These are phyloP conservation scores for Ochetophila trinervis DNA, from an alignment of 306 rosid species.

Conservation along the genomic window DNA sequence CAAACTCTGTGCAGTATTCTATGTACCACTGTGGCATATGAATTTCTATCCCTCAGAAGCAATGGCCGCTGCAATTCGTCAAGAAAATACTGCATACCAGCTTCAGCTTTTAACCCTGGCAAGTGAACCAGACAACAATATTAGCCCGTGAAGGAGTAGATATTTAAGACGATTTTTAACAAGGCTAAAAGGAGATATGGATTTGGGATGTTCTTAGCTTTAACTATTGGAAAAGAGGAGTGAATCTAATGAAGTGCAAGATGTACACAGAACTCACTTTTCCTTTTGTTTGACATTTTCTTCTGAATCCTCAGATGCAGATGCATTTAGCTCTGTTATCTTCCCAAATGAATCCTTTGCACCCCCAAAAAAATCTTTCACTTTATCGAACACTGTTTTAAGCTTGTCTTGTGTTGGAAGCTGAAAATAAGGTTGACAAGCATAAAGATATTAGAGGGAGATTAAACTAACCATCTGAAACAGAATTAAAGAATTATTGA, in stretches of 20 bases:
- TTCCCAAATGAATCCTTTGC: slow-evolving; percentile 87
- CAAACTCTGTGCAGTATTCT: slow-evolving; percentile 18
- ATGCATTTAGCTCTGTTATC: slow-evolving; percentile 47
- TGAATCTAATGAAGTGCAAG: not conserved
- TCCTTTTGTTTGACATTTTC: slow-evolving; percentile 37
- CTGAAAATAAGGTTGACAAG: slow-evolving; percentile 42
- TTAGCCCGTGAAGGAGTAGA: slow-evolving; percentile 7
- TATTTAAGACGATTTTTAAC: not conserved
- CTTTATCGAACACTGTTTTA: slow-evolving; percentile 75
- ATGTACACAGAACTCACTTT: slow-evolving; percentile 53
- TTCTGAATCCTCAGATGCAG: slow-evolving; percentile 42
- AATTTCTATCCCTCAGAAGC: slow-evolving; percentile 17
- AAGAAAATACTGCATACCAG: slow-evolving; percentile 21
- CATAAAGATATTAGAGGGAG: slow-evolving; percentile 1
- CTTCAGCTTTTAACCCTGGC: slow-evolving; percentile 51
- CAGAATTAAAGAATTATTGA: not conserved
- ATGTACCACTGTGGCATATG: not conserved
- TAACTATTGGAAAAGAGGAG: not conserved
- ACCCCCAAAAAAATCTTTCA: slow-evolving; percentile 78
- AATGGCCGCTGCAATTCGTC: slow-evolving; percentile 25
- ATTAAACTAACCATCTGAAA: not conserved
- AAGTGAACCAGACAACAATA: slow-evolving; percentile 14
- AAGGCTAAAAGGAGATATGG: slow-evolving; percentile 5
- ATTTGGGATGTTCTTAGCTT: not conserved
- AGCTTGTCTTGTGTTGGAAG: slow-evolving; percentile 85